Percentiles rank a stretch among this genome's conserved stretches.
Conservation (phyloP, 1,284 basidiomycete species). For the Rhodotorula sp. region DNA sequence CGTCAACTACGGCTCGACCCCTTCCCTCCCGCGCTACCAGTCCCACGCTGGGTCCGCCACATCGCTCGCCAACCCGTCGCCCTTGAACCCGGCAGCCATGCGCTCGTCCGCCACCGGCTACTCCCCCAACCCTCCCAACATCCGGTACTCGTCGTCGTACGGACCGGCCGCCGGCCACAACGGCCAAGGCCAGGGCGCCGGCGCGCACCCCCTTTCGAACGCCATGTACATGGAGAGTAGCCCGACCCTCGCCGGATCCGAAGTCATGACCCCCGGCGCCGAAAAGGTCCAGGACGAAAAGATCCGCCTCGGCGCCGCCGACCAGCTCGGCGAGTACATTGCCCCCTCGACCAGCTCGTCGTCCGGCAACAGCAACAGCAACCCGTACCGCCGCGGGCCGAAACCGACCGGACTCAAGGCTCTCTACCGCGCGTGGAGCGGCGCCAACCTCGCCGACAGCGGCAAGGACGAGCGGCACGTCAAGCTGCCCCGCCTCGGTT, state of each 20-base stretch:
- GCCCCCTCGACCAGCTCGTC: conserved; percentile 24
- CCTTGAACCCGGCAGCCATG: conserved; percentile 37
- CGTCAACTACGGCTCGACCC: conserved; percentile 34
- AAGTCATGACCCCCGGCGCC: conserved; percentile 28
- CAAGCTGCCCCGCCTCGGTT: conserved; percentile 44
- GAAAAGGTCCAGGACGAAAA: conserved; percentile 35
- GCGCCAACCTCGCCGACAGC: conserved; percentile 40
- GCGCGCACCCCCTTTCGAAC: conserved; percentile 44
- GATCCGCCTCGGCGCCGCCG: conserved; percentile 33
- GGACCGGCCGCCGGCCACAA: conserved; percentile 9
- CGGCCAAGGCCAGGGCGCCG: not conserved
- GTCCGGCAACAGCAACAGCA: conserved; percentile 4
- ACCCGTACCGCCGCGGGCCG: conserved; percentile 37
- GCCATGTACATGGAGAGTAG: conserved; percentile 44
- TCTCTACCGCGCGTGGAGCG: conserved; percentile 34
- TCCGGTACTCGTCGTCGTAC: conserved; percentile 26
- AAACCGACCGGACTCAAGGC: conserved; percentile 38
- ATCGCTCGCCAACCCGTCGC: conserved; percentile 36
- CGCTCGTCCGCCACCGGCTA: conserved; percentile 20
- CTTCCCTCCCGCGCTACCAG: conserved; percentile 41
- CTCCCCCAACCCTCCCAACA: conserved; percentile 29
- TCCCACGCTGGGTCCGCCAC: conserved; percentile 23
- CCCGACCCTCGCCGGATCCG: conserved; percentile 44
- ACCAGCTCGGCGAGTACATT: conserved; percentile 35
- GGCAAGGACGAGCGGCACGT: conserved; percentile 43